phyloP scores from a whole-genome alignment of 768 basidiomycete species.

The Agaricus subrufescens region DNA sequence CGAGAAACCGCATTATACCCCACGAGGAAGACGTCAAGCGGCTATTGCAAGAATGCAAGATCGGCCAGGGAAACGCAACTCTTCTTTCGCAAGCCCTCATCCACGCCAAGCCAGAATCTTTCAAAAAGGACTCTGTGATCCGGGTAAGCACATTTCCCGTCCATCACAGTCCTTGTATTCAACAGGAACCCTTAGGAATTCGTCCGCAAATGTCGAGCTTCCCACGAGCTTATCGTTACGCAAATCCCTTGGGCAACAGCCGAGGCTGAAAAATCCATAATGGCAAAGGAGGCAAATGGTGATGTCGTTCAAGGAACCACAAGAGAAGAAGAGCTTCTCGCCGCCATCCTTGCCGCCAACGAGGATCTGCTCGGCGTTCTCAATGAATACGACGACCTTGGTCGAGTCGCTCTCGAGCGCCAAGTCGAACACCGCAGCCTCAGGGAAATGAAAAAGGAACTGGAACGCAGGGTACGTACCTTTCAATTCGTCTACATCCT shows the following conservation, averaged over 20 bases:
- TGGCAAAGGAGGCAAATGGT: constrained; percentile 13
- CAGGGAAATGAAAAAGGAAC: constrained; percentile 60
- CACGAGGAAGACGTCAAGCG: constrained; percentile 81
- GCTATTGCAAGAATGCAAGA: constrained; percentile 80
- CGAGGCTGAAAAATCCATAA: constrained; percentile 61
- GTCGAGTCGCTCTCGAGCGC: constrained; percentile 59
- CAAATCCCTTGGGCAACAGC: constrained; percentile 92
- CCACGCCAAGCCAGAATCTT: constrained; percentile 65
- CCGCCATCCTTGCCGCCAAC: constrained; percentile 68
- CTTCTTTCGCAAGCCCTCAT: constrained; percentile 69
- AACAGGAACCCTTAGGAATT: constrained; percentile 58
- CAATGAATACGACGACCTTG: constrained; percentile 73
- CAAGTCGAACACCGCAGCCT: constrained; percentile 67
- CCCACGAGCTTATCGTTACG: constrained; percentile 79
- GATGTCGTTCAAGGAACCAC: constrained; percentile 40
- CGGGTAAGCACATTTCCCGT: constrained; percentile 38
- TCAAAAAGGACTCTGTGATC: constrained; percentile 62
- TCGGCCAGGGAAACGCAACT: constrained; percentile 77
- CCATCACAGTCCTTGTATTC: neutral
- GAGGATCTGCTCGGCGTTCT: constrained; percentile 65
- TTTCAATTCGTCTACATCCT: neutral
- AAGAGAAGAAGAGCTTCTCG: constrained; percentile 70
- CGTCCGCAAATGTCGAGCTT: constrained; percentile 68
- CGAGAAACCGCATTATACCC: constrained; percentile 48
- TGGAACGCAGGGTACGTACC: constrained; percentile 44